phyloP scores from a whole-genome alignment of 2,329 filamentous ascomycete species.

The Neospermospora avenae region DNA sequence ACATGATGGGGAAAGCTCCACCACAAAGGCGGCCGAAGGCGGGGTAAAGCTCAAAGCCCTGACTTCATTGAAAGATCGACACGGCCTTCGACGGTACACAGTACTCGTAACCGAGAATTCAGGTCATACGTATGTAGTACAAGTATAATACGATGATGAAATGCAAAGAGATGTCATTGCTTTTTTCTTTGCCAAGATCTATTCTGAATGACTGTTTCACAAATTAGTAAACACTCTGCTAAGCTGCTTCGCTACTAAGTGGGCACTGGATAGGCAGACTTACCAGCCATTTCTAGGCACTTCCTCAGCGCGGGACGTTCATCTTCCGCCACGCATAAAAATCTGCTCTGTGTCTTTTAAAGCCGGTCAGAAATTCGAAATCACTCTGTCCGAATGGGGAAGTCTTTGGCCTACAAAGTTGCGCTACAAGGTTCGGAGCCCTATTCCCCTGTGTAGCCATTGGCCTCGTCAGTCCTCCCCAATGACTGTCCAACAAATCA shows the following conservation, averaged over 20 bases:
- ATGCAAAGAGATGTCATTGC: background rate
- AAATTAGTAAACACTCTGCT: background rate
- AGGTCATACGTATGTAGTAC: background rate
- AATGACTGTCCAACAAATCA: background rate
- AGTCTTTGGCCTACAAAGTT: background rate
- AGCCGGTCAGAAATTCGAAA: background rate
- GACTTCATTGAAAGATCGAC: background rate
- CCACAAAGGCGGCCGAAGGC: background rate
- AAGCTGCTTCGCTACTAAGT: too few relatives aligned
- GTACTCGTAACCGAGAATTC: background rate
- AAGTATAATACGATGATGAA: too few relatives aligned
- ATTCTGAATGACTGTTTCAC: too few relatives aligned
- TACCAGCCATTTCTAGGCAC: background rate
- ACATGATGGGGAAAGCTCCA: background rate
- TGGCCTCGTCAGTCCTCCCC: background rate
- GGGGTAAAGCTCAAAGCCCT: conserved; percentile 4
- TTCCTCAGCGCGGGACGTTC: background rate
- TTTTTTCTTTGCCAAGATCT: background rate
- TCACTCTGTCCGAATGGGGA: background rate
- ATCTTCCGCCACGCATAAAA: background rate
- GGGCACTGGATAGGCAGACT: background rate
- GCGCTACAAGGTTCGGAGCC: background rate
- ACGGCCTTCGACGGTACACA: background rate
- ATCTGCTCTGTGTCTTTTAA: background rate
- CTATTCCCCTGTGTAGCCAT: background rate